Conservation (phyloP, 2,329 filamentous ascomycete species). For the Xylariaceae sp. region DNA sequence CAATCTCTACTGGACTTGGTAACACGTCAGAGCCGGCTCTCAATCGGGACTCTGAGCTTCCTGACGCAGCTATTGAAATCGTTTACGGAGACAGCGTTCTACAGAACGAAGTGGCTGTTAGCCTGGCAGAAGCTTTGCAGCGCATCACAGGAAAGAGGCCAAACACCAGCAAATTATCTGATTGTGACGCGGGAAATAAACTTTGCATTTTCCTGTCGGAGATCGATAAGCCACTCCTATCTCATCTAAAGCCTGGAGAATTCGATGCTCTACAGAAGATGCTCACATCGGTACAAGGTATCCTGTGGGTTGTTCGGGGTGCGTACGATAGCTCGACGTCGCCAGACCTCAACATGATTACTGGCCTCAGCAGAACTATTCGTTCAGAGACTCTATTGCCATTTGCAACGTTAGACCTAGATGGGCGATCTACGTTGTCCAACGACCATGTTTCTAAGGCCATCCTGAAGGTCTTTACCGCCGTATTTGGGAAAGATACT, state of each 20-base stretch:
- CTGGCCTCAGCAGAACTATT: slow-evolving; percentile 39
- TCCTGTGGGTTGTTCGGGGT: slow-evolving; percentile 42
- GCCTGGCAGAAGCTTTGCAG: slow-evolving; percentile 39
- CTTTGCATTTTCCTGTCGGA: slow-evolving; percentile 48
- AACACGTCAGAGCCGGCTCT: slow-evolving; percentile 14
- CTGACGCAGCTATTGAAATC: slow-evolving; percentile 41
- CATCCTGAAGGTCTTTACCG: slow-evolving; percentile 39
- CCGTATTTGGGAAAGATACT: slow-evolving; percentile 39
- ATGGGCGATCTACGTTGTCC: slow-evolving; percentile 29
- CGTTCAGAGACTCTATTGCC: slow-evolving; percentile 39
- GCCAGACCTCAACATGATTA: slow-evolving; percentile 39
- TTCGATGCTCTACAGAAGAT: slow-evolving; percentile 41
- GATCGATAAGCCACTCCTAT: slow-evolving; percentile 47
- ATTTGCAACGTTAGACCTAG: slow-evolving; percentile 39
- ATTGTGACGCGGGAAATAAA: slow-evolving; percentile 38
- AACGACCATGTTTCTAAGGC: slow-evolving; percentile 27
- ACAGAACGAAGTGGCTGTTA: slow-evolving; percentile 38
- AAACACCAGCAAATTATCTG: slow-evolving; percentile 35
- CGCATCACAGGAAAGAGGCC: slow-evolving; percentile 39
- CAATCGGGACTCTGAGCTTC: slow-evolving; percentile 19
- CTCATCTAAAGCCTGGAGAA: slow-evolving; percentile 41
- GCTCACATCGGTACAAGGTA: slow-evolving; percentile 35
- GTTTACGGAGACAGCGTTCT: slow-evolving; percentile 40
- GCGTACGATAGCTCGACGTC: slow-evolving; percentile 38
- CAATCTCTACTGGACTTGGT: slow-evolving; percentile 23